Percentiles rank a stretch among this genome's conserved stretches.
phyloP scores from a whole-genome alignment of 2,329 filamentous ascomycete genomes.

The Metarhizium rileyi region DNA sequence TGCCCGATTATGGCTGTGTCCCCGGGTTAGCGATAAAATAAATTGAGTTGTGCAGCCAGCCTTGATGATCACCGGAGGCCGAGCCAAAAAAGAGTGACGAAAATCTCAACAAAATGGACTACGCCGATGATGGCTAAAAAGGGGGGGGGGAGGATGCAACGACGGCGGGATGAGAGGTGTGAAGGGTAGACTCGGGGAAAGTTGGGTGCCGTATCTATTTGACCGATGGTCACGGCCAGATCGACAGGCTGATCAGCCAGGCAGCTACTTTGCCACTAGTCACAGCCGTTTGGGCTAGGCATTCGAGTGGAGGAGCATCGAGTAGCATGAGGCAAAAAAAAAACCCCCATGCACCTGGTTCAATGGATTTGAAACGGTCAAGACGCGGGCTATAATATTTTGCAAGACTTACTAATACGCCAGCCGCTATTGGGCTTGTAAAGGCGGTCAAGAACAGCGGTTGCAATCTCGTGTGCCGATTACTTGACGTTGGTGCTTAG shows the following conservation, averaged over 20 bases:
- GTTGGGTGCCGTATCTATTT: constrained; percentile 6
- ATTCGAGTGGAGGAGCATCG: neutral
- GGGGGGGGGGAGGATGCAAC: neutral
- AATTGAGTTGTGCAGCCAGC: too few relatives aligned
- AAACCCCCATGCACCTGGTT: too few relatives aligned
- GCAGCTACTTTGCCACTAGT: neutral
- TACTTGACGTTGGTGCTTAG: neutral
- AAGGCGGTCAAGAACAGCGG: constrained; percentile 2
- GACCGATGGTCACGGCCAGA: neutral
- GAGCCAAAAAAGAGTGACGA: neutral
- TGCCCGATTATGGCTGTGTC: too few relatives aligned
- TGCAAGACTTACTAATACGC: neutral
- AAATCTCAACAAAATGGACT: neutral
- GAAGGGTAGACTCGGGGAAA: constrained; percentile 8
- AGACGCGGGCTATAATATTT: neutral
- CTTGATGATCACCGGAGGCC: neutral
- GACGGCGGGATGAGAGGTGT: constrained; percentile 4
- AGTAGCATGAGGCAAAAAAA: neutral
- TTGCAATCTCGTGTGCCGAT: neutral
- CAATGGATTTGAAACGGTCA: too few relatives aligned
- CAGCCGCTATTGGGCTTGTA: neutral
- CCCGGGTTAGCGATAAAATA: too few relatives aligned
- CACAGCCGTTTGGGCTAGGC: neutral
- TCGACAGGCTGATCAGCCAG: neutral
- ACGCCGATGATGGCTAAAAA: neutral